A percentile compares a stretch with the other conserved stretches of the same genome.
Evolutionary conservation across 179 eudicot genomes (phyloP).

Genomic region (Vitellaria paradoxa): DNA sequence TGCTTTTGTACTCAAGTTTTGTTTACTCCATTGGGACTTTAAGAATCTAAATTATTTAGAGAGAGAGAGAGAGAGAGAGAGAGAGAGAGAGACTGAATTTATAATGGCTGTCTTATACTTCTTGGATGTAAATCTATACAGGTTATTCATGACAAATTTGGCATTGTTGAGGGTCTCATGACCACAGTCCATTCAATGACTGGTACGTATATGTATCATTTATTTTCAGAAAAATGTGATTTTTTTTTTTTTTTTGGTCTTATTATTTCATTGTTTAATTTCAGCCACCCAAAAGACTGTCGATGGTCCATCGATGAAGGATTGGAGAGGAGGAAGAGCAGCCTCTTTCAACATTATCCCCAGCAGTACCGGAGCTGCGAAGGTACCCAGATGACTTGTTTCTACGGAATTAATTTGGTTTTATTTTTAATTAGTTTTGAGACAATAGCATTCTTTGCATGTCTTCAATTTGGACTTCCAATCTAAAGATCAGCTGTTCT

Average conservation of each 20-base stretch:
- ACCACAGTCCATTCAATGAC: slow-evolving; percentile 71
- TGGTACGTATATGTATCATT: slow-evolving; percentile 26
- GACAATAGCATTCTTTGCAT: too few species aligned
- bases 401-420: too few species aligned
- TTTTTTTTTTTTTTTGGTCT: neutral
- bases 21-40: neutral
- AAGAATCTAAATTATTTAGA: neutral
- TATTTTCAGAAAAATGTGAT: neutral
- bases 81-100: too few species aligned
- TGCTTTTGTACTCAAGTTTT: too few species aligned
- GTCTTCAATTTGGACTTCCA: too few species aligned
- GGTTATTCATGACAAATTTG: slow-evolving; percentile 59
- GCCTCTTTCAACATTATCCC: slow-evolving; percentile 69
- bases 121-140: slow-evolving; percentile 3
- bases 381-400: slow-evolving; percentile 30
- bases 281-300: slow-evolving; percentile 76
- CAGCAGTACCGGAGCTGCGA: slow-evolving; percentile 74
- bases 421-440: too few species aligned
- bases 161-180: slow-evolving; percentile 68
- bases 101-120: neutral
- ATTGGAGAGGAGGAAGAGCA: slow-evolving; percentile 83
- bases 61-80: too few species aligned
- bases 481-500: too few species aligned
- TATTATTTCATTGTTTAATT: neutral
- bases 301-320: slow-evolving; percentile 75